These are phyloP conservation scores for Cladosporium velox DNA, from an alignment of 2,329 filamentous ascomycete species.

Conservation along the genomic window DNA sequence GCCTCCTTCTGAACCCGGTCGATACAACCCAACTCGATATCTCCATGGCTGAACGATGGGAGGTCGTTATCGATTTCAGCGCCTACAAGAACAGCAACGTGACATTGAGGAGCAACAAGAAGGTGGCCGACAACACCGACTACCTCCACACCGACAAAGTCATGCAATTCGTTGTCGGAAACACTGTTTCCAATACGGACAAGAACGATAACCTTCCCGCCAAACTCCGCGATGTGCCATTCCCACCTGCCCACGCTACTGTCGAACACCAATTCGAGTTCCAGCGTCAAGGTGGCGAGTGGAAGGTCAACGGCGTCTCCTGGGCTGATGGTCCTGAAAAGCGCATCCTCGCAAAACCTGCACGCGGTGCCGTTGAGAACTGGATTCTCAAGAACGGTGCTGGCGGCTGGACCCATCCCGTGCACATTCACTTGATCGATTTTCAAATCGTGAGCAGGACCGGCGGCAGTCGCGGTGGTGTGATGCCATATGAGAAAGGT, in stretches of 20 bases:
- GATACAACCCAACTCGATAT: conserved; percentile 46
- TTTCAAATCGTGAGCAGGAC: conserved; percentile 57
- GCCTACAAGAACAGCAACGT: conserved; percentile 50
- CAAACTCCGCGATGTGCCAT: conserved; percentile 32
- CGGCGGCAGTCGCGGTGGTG: conserved; percentile 44
- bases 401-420: conserved; percentile 52
- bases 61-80: conserved; percentile 60
- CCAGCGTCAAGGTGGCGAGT: conserved; percentile 46
- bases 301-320: conserved; percentile 54
- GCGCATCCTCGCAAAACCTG: conserved; percentile 38
- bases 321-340: conserved; percentile 37
- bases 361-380: conserved; percentile 39
- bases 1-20: conserved; percentile 53
- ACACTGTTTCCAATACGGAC: conserved; percentile 29
- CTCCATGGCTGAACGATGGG: conserved; percentile 60
- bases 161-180: conserved; percentile 55
- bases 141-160: conserved; percentile 51
- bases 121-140: conserved; percentile 38
- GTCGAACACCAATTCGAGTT: conserved; percentile 52
- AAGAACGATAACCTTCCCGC: conserved; percentile 41
- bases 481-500: conserved; percentile 54
- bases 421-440: conserved; percentile 62
- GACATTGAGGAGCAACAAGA: conserved; percentile 30
- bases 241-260: conserved; percentile 38
- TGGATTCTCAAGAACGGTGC: conserved; percentile 47